phyloP scores from a whole-genome alignment of 805 yeast genomes.

The Debaryomyces hansenii region DNA sequence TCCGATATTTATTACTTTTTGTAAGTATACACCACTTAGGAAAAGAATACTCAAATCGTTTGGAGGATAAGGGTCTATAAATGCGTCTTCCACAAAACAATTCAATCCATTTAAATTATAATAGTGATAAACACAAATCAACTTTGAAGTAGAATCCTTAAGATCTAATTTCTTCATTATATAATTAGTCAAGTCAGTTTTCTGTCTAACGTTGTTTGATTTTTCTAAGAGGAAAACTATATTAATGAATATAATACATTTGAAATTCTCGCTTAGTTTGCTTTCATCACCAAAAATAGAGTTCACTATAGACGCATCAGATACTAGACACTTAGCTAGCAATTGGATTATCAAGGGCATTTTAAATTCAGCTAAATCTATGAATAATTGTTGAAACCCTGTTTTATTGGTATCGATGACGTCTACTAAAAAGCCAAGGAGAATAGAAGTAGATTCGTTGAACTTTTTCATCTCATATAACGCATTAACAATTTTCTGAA shows the following conservation, averaged over 20 bases:
- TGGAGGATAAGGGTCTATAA: slow-evolving; percentile 1
- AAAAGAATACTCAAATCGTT: slow-evolving; percentile 8
- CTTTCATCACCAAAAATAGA: slow-evolving; percentile 6
- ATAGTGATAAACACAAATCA: slow-evolving; percentile 17
- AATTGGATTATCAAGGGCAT: slow-evolving; percentile 18
- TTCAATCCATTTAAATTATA: slow-evolving; percentile 19
- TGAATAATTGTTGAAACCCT: background rate
- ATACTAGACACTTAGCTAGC: slow-evolving; percentile 9
- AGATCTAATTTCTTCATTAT: slow-evolving; percentile 14
- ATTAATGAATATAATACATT: slow-evolving; percentile 14
- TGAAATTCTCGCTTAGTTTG: slow-evolving; percentile 12
- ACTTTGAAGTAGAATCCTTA: slow-evolving; percentile 10
- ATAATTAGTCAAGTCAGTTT: slow-evolving; percentile 14
- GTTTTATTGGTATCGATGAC: background rate
- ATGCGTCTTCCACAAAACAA: slow-evolving; percentile 6
- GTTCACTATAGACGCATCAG: slow-evolving; percentile 1
- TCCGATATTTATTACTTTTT: slow-evolving; percentile 17
- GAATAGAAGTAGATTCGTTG: slow-evolving; percentile 4
- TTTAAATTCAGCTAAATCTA: slow-evolving; percentile 6
- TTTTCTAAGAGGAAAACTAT: slow-evolving; percentile 21
- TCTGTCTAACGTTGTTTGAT: slow-evolving; percentile 12
- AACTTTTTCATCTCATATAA: slow-evolving; percentile 15
- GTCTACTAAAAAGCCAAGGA: background rate
- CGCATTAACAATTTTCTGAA: slow-evolving; percentile 32
- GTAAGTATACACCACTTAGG: slow-evolving; percentile 21